Evolutionary conservation across 441 rosid genomes (phyloP), one percentile per base, ranked within the genome.

Genomic region (Lepidium campestre): DNA sequence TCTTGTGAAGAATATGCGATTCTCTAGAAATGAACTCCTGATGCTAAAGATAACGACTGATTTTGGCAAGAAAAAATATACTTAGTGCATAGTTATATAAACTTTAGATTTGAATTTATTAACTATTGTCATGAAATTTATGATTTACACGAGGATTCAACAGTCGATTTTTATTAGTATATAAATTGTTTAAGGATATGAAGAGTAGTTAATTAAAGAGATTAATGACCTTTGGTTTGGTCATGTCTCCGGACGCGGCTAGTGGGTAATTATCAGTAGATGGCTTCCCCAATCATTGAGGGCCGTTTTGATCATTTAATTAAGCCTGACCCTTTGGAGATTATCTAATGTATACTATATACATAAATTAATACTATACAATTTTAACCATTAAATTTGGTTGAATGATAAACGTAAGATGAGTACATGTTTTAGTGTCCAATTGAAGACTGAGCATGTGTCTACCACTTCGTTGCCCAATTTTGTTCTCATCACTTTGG

Each of bases 121-220:
- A 54, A 44, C 23, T 15, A 67, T 46, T 27, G 65, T 57, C 18
- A 67, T 20, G 49, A 20, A 46, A 58, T 37, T 29, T 49, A 32
- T 61, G 67, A 70, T 41, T 36, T 70, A 62, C 62, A 62, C 68
- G 47, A 50, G 67, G 67, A 69, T 50, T 31, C 73, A 69, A 62
- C 68, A 22, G 35, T 39, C 68, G 17, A 44, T 40, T n/a, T 39
- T 27, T 9, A 1, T 54, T 10, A 29, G 5, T 2, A n/a, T 34
- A 39, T 29, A 49, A 19, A 37, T 20, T 4, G 6, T 42, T 49
- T 27, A 49, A 59, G 48, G 54, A 50, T 14, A 7, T 69, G 50
- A 50, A 22, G 66, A 27, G 46, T 59, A 41, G 22, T 11, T 41
- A 53, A 22, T 22, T 41, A 53, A 41, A 53, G 46, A 52, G 15